These are phyloP conservation scores for Hygrophoropsis aurantiaca DNA, from an alignment of 768 basidiomycete species.

Conservation along the genomic window DNA sequence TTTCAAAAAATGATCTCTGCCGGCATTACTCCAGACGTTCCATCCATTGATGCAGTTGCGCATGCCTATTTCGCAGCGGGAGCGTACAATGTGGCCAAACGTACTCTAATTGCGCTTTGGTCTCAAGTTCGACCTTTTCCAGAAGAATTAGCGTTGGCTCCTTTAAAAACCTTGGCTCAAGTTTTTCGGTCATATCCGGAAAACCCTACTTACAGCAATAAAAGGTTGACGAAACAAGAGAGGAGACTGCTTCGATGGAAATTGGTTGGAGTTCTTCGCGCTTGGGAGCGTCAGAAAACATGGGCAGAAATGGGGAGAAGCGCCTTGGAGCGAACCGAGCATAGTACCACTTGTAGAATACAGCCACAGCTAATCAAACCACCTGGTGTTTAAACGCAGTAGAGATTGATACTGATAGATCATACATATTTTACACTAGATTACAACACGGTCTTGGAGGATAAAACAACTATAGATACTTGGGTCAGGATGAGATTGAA, in stretches of 20 bases:
- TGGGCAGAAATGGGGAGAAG: no score
- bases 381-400: no score
- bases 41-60: constrained; percentile 68
- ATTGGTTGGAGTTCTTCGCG: constrained; percentile 18
- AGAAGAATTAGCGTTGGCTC: constrained; percentile 38
- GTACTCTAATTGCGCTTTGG: constrained; percentile 64
- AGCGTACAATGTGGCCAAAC: constrained; percentile 48
- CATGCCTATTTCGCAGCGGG: constrained; percentile 66
- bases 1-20: constrained; percentile 64
- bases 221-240: constrained; percentile 28
- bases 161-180: constrained; percentile 45
- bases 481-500: background rate
- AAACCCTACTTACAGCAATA: constrained; percentile 12
- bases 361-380: no score
- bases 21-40: constrained; percentile 68
- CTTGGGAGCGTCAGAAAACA: no score
- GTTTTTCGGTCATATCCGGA: constrained; percentile 47
- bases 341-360: no score
- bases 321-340: no score
- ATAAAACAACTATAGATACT: no score
- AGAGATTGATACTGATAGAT: no score
- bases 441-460: no score
- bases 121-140: constrained; percentile 62
- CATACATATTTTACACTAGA: no score
- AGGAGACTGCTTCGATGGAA: constrained; percentile 39